phyloP scores from a whole-genome alignment of 129 eudicot genomes.

The Gnaphalium uliginosum region DNA sequence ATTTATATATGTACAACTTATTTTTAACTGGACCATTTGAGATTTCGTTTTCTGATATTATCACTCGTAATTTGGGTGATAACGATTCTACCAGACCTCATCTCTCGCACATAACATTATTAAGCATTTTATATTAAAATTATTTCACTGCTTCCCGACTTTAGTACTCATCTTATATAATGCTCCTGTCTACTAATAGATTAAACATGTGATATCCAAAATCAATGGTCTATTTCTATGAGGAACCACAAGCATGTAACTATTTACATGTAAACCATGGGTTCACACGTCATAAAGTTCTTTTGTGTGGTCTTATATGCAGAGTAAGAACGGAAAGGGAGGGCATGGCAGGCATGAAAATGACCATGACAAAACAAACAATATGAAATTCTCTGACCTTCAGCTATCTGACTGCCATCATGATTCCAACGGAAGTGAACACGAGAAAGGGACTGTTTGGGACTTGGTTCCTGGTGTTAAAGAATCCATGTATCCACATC shows the following conservation, averaged over 20 bases:
- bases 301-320: constrained; percentile 14
- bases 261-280: background rate
- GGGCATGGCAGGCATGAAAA: constrained; percentile 32
- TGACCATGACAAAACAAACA: constrained; percentile 22
- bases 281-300: background rate
- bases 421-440: constrained; percentile 11
- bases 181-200: background rate
- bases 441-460: constrained; percentile 55
- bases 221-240: background rate
- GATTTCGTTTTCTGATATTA: background rate
- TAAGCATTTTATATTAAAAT: background rate
- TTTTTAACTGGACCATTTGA: constrained; percentile 14
- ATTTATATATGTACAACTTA: constrained; percentile 5
- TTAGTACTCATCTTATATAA: background rate
- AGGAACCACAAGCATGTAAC: background rate
- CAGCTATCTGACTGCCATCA: constrained; percentile 20
- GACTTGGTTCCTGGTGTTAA: constrained; percentile 53
- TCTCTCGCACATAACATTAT: background rate
- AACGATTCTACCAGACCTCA: constrained; percentile 5
- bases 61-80: constrained; percentile 10
- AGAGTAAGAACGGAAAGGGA: constrained; percentile 36
- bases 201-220: background rate
- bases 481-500: constrained; percentile 68
- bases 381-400: constrained; percentile 15
- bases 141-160: constrained; percentile 2